These are phyloP conservation scores for Pterocarpus macrocarpus DNA, from an alignment of 306 rosid species.

Conservation along the genomic window DNA sequence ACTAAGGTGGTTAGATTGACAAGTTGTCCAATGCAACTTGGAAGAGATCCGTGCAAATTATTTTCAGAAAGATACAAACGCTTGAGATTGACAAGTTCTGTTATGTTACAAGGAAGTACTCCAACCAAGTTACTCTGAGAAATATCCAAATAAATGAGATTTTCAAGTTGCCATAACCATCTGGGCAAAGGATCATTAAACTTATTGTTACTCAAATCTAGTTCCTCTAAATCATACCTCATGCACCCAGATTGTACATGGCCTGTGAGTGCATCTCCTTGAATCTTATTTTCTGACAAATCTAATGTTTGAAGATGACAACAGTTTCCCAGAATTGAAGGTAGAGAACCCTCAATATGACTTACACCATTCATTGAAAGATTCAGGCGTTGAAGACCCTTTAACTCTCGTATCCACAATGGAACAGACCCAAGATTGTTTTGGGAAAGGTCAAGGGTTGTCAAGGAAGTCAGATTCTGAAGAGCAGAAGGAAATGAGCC, in stretches of 20 bases:
- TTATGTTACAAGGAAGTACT: constrained; percentile 23
- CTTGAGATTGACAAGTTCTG: constrained; percentile 17
- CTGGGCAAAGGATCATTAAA: constrained; percentile 15
- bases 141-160: background rate
- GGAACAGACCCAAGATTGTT: constrained; percentile 37
- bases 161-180: constrained; percentile 34
- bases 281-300: constrained; percentile 37
- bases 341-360: constrained; percentile 12
- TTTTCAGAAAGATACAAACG: background rate
- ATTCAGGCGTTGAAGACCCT: background rate
- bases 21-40: background rate
- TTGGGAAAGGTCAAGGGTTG: background rate
- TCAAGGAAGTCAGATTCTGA: constrained; percentile 38
- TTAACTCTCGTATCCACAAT: constrained; percentile 29
- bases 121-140: constrained; percentile 32
- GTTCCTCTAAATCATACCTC: background rate
- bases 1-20: constrained; percentile 13
- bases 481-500: constrained; percentile 33
- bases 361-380: constrained; percentile 3
- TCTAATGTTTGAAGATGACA: constrained; percentile 10
- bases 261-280: constrained; percentile 10
- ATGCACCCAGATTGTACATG: constrained; percentile 6
- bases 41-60: constrained; percentile 35
- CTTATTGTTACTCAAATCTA: constrained; percentile 30
- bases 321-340: constrained; percentile 21